Evolutionary conservation across 805 yeast genomes (phyloP).

Genomic region (Ogataea pini): DNA sequence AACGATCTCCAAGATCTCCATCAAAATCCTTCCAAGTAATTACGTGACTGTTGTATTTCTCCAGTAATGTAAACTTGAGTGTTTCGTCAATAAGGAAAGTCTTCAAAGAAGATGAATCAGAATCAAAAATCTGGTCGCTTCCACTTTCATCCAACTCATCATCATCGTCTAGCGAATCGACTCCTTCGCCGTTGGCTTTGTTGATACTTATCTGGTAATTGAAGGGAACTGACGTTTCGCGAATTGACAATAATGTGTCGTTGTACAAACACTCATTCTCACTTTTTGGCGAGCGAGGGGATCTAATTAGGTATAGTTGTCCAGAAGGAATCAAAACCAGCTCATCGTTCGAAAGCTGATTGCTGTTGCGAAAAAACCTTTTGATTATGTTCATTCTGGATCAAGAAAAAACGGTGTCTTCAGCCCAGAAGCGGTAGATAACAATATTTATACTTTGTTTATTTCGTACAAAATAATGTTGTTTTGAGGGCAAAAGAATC

Average conservation of each 20-base stretch:
- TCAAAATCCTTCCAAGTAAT: conserved; percentile 79
- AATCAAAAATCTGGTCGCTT: conserved; percentile 35
- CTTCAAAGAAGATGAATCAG: conserved; percentile 62
- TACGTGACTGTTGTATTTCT: conserved; percentile 51
- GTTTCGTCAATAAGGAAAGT: conserved; percentile 64
- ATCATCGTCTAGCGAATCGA: conserved; percentile 45
- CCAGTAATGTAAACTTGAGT: conserved; percentile 54
- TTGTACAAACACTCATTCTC: conserved; percentile 79
- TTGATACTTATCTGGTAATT: conserved; percentile 71
- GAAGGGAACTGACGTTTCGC: conserved; percentile 64
- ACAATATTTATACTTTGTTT: neutral
- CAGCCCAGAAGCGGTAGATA: neutral
- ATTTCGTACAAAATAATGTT: neutral
- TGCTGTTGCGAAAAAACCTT: conserved; percentile 43
- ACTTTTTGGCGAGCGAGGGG: conserved; percentile 83
- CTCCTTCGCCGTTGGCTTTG: conserved; percentile 69
- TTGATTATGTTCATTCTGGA: conserved; percentile 67
- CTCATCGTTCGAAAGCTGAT: conserved; percentile 52
- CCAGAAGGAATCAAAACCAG: conserved; percentile 76
- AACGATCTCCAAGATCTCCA: conserved; percentile 85
- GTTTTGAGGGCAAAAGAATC: conserved; percentile 11
- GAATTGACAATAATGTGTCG: conserved; percentile 74
- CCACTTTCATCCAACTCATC: conserved; percentile 43
- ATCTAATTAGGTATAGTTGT: conserved; percentile 68
- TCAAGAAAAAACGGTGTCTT: neutral